phyloP scores from a whole-genome alignment of 2,329 filamentous ascomycete species.

The Ophiosphaerella narmari region DNA sequence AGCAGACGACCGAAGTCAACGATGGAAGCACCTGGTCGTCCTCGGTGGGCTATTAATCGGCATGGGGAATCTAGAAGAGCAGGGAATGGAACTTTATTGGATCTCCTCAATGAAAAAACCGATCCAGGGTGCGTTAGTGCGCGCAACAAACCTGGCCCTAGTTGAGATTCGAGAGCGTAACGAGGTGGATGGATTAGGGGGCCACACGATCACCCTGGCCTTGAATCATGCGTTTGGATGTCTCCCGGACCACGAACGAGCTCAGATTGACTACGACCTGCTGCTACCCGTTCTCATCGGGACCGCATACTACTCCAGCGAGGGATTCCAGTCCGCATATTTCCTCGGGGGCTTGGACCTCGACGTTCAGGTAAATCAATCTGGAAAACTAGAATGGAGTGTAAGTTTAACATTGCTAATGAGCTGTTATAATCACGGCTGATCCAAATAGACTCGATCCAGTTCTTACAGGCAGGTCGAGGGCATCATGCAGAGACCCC shows the following conservation, averaged over 20 bases:
- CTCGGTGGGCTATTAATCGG: constrained; percentile 79
- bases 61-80: constrained; percentile 56
- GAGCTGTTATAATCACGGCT: neutral
- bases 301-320: constrained; percentile 68
- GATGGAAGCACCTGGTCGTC: constrained; percentile 85
- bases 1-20: constrained; percentile 63
- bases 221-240: constrained; percentile 78
- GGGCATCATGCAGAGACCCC: constrained; percentile 62
- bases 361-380: constrained; percentile 63
- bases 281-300: constrained; percentile 72
- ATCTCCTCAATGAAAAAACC: constrained; percentile 66
- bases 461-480: constrained; percentile 65
- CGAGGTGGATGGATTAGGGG: constrained; percentile 55
- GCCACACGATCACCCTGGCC: constrained; percentile 65
- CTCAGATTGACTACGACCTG: constrained; percentile 66
- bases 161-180: constrained; percentile 58
- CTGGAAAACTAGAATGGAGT: constrained; percentile 67
- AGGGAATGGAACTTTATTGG: constrained; percentile 62
- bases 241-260: constrained; percentile 64
- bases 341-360: constrained; percentile 72
- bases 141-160: constrained; percentile 76
- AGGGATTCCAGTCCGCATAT: constrained; percentile 76
- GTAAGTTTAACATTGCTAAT: constrained; percentile 17
- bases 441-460: constrained; percentile 52
- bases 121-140: constrained; percentile 74